A percentile compares a stretch with the other conserved stretches of the same genome.
phyloP scores from a whole-genome alignment of 2,329 filamentous ascomycete genomes.

The Hirsutella rhossiliensis region DNA sequence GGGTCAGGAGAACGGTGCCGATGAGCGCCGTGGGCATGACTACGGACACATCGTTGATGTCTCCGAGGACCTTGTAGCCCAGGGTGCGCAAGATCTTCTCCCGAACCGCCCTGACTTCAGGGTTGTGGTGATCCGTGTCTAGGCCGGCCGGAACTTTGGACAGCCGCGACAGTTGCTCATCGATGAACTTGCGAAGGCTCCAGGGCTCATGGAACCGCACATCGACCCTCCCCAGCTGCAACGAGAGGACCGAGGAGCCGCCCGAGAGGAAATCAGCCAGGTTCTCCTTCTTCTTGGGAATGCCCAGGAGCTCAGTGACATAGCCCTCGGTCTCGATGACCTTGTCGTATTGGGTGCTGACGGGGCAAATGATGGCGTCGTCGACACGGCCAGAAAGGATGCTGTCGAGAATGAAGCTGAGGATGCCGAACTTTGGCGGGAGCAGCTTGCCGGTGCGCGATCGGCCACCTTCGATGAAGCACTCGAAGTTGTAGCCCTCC shows the following conservation, averaged over 20 bases:
- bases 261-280: constrained; percentile 78
- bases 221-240: constrained; percentile 84
- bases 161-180: constrained; percentile 54
- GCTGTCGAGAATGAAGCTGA: constrained; percentile 85
- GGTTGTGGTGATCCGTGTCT: constrained; percentile 32
- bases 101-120: constrained; percentile 40
- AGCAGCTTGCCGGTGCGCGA: constrained; percentile 89
- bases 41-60: constrained; percentile 93
- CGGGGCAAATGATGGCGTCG: constrained; percentile 87
- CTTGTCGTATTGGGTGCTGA: constrained; percentile 97
- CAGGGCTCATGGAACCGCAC: constrained; percentile 94
- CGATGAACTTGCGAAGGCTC: constrained; percentile 74
- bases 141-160: constrained; percentile 29
- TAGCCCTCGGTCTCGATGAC: constrained; percentile 98
- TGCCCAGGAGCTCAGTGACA: constrained; percentile 82
- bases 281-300: constrained; percentile 94
- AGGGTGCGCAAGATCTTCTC: constrained; percentile 72
- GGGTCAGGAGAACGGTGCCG: constrained; percentile 81
- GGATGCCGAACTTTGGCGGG: constrained; percentile 88
- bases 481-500: constrained; percentile 89
- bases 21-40: constrained; percentile 97
- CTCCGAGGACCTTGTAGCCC: constrained; percentile 82
- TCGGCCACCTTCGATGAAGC: constrained; percentile 91
- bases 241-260: constrained; percentile 71
- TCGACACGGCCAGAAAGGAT: constrained; percentile 77